Percentiles rank a stretch among this genome's conserved stretches.
Conservation (phyloP, 2,329 filamentous ascomycete species). For the Sphaceloma murrayae region DNA sequence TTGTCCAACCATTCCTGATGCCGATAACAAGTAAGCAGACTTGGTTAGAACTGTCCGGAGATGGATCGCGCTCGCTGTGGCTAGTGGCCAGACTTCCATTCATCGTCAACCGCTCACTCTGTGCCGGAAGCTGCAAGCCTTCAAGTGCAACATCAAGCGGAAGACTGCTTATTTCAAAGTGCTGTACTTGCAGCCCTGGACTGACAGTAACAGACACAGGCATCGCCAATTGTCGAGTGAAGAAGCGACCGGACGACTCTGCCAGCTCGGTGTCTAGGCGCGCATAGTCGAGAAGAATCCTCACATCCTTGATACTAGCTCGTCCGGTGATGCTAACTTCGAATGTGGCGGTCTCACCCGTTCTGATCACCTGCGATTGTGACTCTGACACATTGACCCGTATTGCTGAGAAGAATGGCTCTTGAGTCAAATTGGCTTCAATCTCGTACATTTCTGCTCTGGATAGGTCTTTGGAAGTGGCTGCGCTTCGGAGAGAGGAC, state of each 20-base stretch:
- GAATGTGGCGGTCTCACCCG: constrained; percentile 18
- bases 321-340: constrained; percentile 63
- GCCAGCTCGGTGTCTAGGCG: constrained; percentile 61
- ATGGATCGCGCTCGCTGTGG: constrained; percentile 14
- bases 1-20: constrained; percentile 83
- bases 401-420: constrained; percentile 44
- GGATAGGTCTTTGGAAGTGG: constrained; percentile 66
- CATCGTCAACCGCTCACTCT: no score
- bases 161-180: constrained; percentile 70
- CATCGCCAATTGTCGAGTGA: constrained; percentile 72
- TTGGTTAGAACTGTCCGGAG: constrained; percentile 40
- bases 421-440: constrained; percentile 66
- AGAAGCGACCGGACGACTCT: constrained; percentile 63
- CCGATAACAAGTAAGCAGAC: constrained; percentile 76
- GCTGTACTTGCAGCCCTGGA: constrained; percentile 71
- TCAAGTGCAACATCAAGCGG: constrained; percentile 57
- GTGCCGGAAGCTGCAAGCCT: no score
- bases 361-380: constrained; percentile 45
- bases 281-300: constrained; percentile 34
- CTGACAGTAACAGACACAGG: constrained; percentile 85
- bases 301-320: constrained; percentile 50
- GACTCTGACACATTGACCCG: constrained; percentile 39
- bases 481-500: constrained; percentile 61
- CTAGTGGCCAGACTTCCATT: background rate
- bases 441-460: constrained; percentile 77